phyloP scores from a whole-genome alignment of 2,329 filamentous ascomycete species.

The Alternaria ethzedia region DNA sequence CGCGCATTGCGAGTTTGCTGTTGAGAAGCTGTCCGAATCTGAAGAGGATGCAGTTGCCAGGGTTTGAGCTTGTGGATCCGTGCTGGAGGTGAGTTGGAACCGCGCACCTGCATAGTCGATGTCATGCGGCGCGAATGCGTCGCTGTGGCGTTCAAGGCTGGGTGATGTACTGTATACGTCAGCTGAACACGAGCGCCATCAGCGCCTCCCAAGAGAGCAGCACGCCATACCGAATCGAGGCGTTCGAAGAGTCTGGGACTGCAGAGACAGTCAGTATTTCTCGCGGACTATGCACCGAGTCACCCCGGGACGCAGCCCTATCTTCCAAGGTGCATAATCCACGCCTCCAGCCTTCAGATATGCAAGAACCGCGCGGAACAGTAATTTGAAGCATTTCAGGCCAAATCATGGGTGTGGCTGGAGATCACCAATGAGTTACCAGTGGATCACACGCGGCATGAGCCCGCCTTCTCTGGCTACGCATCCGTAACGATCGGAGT shows the following conservation, averaged over 20 bases:
- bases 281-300: background rate
- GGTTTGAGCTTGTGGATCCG: constrained; percentile 24
- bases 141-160: background rate
- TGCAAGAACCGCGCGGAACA: background rate
- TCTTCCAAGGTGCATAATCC: background rate
- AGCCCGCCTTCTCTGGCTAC: background rate
- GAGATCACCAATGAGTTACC: background rate
- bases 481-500: background rate
- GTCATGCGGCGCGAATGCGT: too few relatives aligned
- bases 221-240: background rate
- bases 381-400: background rate
- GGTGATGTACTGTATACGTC: background rate
- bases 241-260: background rate
- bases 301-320: background rate
- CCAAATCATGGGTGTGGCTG: background rate
- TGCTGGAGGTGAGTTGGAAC: background rate
- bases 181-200: background rate
- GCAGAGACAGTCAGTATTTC: background rate
- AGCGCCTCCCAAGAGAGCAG: background rate
- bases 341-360: background rate
- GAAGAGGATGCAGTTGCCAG: constrained; percentile 20
- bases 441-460: background rate
- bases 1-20: constrained; percentile 18
- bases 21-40: constrained; percentile 18
- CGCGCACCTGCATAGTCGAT: background rate